Base-by-base conservation (phyloP, 1,284 basidiomycete genomes). In the Testicularia cyperi region DNA sequence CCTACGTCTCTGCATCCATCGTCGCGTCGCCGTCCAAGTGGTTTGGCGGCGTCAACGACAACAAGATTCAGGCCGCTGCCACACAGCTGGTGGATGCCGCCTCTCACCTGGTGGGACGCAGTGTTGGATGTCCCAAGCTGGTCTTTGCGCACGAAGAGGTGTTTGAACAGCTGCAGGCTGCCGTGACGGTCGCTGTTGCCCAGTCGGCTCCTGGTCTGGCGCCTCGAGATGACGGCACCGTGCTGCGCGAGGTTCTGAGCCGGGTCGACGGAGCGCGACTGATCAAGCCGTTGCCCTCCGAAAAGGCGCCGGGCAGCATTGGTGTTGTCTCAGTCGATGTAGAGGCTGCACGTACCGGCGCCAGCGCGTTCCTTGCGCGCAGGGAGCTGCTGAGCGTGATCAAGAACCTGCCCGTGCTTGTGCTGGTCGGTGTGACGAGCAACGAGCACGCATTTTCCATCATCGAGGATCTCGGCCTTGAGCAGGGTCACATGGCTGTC, bases 381-480 rank as follows among this genome's bases (percentile, higher is more conserved):
- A 38, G 34, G 24, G 32, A 37, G 34, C 38, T 20, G 2, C 33
- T 37, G 1, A 26, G 16, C 7, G 16, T n/a, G 38, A 31, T 47
- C 38, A 40, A 41, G 29, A 34, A 47, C 8, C 27, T 43, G 4
- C 39, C 40, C 16, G 24, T 25, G n/a, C 18, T 49, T 2, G 36
- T 49, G 9, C 40, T 49, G 14, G 36, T 49, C 0, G 39, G 39
- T 4, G 46, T 49, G 8, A 49, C 37, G 35, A 43, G 46, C 46
- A 49, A 39, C 20, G 46, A 49, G 25, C 46, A 49, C n/a, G 39
- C 40, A 2, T 43, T 42, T 10, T 16, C 37, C 15, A 3, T 49
- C 1, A 32, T 43, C 21, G 39, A 49, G 28, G 18, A 19, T 7
- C 33, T 47, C 2, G 38, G 45, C 1, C 20, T 47, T 20, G 21